Evolutionary conservation across 108 stramenopile species (phyloP), one percentile per base, ranked within the genome.

Genomic region (Cylindrotheca fusiformis): DNA sequence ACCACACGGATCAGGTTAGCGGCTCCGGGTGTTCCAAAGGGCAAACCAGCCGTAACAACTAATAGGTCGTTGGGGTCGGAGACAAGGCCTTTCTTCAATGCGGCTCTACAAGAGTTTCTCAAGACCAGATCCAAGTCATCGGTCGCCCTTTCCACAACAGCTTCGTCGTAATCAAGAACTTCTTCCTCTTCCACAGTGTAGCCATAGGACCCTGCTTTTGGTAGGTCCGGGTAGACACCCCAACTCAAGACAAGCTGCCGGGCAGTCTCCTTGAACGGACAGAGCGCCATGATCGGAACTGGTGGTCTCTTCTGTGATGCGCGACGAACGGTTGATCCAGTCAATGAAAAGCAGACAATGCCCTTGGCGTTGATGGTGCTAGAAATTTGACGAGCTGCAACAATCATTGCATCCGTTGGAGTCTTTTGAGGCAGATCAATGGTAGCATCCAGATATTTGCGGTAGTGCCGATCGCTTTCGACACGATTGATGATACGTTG

Each of bases 261-360:
- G 19, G 94, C 89, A 26, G 89, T 95, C 53, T 93, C 87, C 65
- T 80, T 82, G 64, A 91, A 89, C 1, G 95, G 93, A 28, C 94
- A 95, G 44, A 97, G 78, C n/a, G 93, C 97, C 76, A 97, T 62
- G 57, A 98, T 94, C 20, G 97, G 97, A 58, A 93, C 90, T 22
- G 54, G 54, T 8, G 97, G 97, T 66, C 97, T 70, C n/a, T 76
- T 78, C 76, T 83, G 89, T 23, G 94, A 85, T 1, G 95, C 93
- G 49, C 84, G 64, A 20, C 83, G 71, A 4, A 90, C 95, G 10
- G 97, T 97, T 17, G 83, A 84, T 26, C 97, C 97, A 3, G 85
- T 67, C 25, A 91, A 63, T 49, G 93, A 95, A 81, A 97, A 97
- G 65, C 81, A 82, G 44, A 91, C 93, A 55, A 97, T 89, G 24